Base-by-base conservation (phyloP, 805 yeast species). In the Yamadazyma sp. region DNA sequence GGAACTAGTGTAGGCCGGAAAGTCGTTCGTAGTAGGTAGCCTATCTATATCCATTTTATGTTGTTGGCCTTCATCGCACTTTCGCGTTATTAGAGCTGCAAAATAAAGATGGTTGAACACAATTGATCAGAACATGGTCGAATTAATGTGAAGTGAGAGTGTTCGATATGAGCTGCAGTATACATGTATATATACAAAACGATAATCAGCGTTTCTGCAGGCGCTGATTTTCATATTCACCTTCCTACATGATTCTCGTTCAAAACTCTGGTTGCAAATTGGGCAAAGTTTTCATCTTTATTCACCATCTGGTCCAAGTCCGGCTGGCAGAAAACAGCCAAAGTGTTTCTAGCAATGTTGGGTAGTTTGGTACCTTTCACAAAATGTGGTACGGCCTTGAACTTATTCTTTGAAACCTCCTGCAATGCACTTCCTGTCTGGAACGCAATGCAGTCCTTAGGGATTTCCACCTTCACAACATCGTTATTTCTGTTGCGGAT, bases 311-410 rank as follows among this genome's bases (percentile, higher is more conserved):
- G 80, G 27, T 73, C 71, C 35, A 78, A 54, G 27, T 73, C 67
- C 1, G 83, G 84, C 55, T 78, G 84, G 48, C 80, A 73, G 47
- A 78, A 78, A 6, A 78, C 79, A 1, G 84, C 83, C 41, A 78
- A 55, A 0, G 84, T 77, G 46, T 75, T 77, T 38, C 84, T 57
- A 13, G 75, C 64, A 18, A 75, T 53, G 4, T 45, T 38, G 15
- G 65, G 53, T 29, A 53, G 7, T 21, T 40, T 35, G 4, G 75
- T 58, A 3, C 77, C 79, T 42, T 61, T 66, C 12, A 78, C 83
- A 38, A 64, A 71, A 49, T 78, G 83, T 3, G 81, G 74, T 16
- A 78, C 83, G 3, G 82, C 82, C 47, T 67, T 73, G 54, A 78
- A 76, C 19, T 56, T 55, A 13, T 67, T 67, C n/a, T 54, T 44